Evolutionary conservation across 1,284 basidiomycete species (phyloP), one percentile per base, ranked within the genome.

Genomic region (Apiotrichum mycotoxinovorans): DNA sequence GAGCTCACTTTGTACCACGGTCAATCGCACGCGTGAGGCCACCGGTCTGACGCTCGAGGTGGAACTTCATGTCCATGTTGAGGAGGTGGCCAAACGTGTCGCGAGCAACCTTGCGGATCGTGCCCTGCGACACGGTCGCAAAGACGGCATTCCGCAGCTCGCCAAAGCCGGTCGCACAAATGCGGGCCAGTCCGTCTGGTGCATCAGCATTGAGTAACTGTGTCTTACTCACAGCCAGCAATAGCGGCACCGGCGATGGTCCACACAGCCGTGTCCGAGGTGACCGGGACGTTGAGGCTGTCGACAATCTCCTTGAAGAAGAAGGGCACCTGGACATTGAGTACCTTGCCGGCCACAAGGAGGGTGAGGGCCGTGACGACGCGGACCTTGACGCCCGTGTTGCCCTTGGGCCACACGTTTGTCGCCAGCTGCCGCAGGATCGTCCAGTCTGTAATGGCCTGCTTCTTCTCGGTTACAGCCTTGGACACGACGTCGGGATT

Each of bases 261-360:
- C 90, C 92, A 97, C 4, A 91, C 89, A 0, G 93, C 91, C 5
- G 88, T 85, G 0, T 83, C 80, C 11, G 87, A 82, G 0, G 87
- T 83, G 54, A 96, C 81, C 48, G 90, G 86, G 25, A 98, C 80
- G 69, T 96, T 97, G 62, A 98, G 80, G 1, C 86, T 76, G 72
- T 98, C 95, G 57, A 98, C 86, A 48, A 98, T 86, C 40, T 83
- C 75, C 75, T 98, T 98, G 84, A 98, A 98, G 64, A 98, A 82
- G 65, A 93, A 85, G 0, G 96, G 95, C 7, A 98, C 94, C 82
- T 98, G 95, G 0, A 98, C 95, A 72, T 98, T 98, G 57, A 98
- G 79, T 27, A 94, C 89, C 83, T 98, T 98, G 53, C 91, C 94
- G 8, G 84, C 81, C 37, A 98, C 81, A 37, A 98, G 80, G 54